Base-by-base conservation (phyloP, 208 protist genomes). In the Leishmania guyanensis region DNA sequence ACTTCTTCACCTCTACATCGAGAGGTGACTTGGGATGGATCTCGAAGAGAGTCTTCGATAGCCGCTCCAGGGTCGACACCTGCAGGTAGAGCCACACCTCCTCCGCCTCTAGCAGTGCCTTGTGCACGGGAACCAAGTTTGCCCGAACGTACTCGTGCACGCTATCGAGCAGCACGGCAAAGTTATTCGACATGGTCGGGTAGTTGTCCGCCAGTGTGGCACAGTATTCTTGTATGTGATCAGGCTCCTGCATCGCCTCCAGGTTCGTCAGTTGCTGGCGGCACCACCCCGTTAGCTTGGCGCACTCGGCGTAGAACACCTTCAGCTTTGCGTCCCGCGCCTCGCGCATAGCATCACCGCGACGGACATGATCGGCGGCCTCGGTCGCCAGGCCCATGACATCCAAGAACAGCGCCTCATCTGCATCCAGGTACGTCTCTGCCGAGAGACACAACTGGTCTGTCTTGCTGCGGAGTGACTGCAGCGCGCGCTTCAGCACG, bases 191-290 rank as follows among this genome's bases (percentile, higher is more conserved):
- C 95, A 98, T 98, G 36, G 88, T 90, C 50, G 82, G 75, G 86
- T 95, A 96, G 85, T 95, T 94, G 71, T 93, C 91, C 12, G 91
- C 83, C 22, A 98, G 88, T 9, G 91, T 91, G 22, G 86, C 88
- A 72, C 91, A 96, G 85, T 91, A 97, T 79, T 96, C 92, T 86
- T 98, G 95, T 14, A 98, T 77, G 84, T 97, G 90, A 76, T 96
- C 92, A 9, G 95, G 93, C 79, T 96, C 92, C 66, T 87, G 79
- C 94, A 97, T 90, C 26, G 91, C 92, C 73, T 97, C 94, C 56
- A 98, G 83, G 80, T 97, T 97, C 50, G 87, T 90, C 46, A 91
- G 87, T 85, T 98, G 94, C 89, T 97, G 90, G 2, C 91, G 91
- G 84, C 94, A 97, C 94, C 95, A 98, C 69, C 73, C 65, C 48